Evolutionary conservation across 768 basidiomycete species (phyloP).

Genomic region (Panaeolus cyanescens): DNA sequence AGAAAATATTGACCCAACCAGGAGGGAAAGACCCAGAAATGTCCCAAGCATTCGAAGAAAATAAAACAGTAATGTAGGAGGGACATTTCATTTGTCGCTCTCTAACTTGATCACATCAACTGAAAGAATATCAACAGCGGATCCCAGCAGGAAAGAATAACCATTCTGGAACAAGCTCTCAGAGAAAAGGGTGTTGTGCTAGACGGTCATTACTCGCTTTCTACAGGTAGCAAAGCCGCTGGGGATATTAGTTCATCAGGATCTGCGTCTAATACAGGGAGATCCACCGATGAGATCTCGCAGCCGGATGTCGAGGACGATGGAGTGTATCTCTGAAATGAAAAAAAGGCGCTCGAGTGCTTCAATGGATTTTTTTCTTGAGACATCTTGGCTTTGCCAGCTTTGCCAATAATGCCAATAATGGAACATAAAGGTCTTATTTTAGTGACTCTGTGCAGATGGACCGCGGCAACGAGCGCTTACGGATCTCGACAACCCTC

Average conservation of each 20-base stretch:
- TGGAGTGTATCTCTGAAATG: neutral
- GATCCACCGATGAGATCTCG: neutral
- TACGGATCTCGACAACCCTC: no score
- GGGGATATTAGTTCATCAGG: neutral
- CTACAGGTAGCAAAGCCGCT: neutral
- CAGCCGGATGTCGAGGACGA: neutral
- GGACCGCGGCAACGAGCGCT: no score
- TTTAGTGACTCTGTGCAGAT: no score
- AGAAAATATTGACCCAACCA: conserved; percentile 42
- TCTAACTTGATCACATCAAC: conserved; percentile 8
- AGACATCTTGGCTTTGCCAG: no score
- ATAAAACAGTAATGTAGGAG: conserved; percentile 68
- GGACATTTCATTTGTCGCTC: neutral
- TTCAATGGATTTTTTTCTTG: no score
- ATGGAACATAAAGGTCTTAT: no score
- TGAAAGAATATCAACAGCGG: no score
- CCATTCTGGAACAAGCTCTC: conserved; percentile 67
- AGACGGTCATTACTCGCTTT: conserved; percentile 48
- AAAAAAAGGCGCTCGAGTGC: neutral
- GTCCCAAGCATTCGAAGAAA: conserved; percentile 65
- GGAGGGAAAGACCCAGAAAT: conserved; percentile 57
- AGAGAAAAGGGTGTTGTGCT: conserved; percentile 56
- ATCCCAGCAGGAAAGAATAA: conserved; percentile 77
- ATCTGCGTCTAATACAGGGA: neutral
- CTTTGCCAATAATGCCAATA: no score